Base-by-base conservation (phyloP, 1,139 yeast genomes). In the Yamadazyma jaroonii region DNA sequence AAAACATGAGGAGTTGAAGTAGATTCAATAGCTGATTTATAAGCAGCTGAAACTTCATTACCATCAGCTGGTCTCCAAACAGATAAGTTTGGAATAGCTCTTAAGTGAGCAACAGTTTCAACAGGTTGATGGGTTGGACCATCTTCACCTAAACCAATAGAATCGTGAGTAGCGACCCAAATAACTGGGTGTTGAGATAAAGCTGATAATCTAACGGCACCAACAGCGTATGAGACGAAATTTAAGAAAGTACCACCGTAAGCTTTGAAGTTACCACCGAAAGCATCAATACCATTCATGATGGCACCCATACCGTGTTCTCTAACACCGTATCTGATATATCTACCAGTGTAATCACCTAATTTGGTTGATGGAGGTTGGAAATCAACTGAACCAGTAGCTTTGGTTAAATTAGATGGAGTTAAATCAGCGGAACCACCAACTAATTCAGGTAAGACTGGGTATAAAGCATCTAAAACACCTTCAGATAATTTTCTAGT, bases 61-160 rank as follows among this genome's bases (percentile, higher is more conserved):
- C 99, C 99, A 66, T 94, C 98, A 61, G 98, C 98, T 55, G 98
- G 98, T 80, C 99, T 88, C 97, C 97, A 92, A 46, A 92, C 97
- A 64, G 84, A 79, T 56, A 81, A 60, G 78, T 94, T 94, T 73
- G 99, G 99, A 57, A 79, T 64, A 52, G 98, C 96, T 79, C 99
- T 88, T 72, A 94, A 81, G 71, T 92, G 98, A 46, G 97, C 96
- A 64, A 92, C 74, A 47, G 98, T 92, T 79, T 92, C 99, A 57
- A 92, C 88, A 68, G 99, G 99, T 77, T 92, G 98, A 72, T 92
- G 98, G 62, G 98, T 92, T 67, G 98, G 98, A 62, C 98, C 98
- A 64, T 92, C 98, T 77, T 92, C 98, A 74, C 98, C 98, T 54
- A 92, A 79, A 72, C 98, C 98, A 61, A 92, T 92, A 40, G 98